Base-by-base conservation (phyloP, 495 filamentous ascomycete genomes). In the Aspergillus leporis region DNA sequence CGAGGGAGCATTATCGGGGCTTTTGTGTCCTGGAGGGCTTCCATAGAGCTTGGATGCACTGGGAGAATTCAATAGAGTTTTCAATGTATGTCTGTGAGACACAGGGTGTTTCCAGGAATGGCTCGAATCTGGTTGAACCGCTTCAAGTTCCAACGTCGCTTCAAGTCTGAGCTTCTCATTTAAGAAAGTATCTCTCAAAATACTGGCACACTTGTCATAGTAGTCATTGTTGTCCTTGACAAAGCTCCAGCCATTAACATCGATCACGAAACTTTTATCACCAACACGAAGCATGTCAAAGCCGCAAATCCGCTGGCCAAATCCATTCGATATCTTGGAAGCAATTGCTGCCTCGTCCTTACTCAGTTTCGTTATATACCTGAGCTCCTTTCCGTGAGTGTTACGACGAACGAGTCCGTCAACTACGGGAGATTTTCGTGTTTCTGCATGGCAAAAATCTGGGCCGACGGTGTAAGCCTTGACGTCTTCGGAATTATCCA, bases 161-260 rank as follows among this genome's bases (percentile, higher is more conserved):
- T 85, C 78, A 55, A 71, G 75, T 51, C 77, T 80, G 50, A 82
- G 78, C 63, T 85, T 89, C 70, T 96, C 93, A 55, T 80, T 82
- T 55, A 93, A 75, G 66, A 98, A 99, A 68, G 90, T 90, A 8
- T 94, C 85, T 63, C 86, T 88, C 36, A 99, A 76, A 54, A 98
- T 96, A 51, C 75, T 85, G 14, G 94, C 87, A 63, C 88, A 93
- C 66, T 90, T 90, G 66, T 98, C 90, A 65, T 99, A 99, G 65
- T 99, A 99, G 48, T 95, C 92, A 47, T 97, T 92, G 67, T 99
- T 99, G 73, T 99, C 94, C 73, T 99, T 99, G 67, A 99, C 94
- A 68, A 99, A 99, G 66, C 93, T 97, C 94, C 94, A 99, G 18
- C 94, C 94, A 71, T 99, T 99, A 59, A 99, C 95, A 68, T 99